Base-by-base conservation (phyloP, 352 stramenopile species). In the Lagenidium giganteum region DNA sequence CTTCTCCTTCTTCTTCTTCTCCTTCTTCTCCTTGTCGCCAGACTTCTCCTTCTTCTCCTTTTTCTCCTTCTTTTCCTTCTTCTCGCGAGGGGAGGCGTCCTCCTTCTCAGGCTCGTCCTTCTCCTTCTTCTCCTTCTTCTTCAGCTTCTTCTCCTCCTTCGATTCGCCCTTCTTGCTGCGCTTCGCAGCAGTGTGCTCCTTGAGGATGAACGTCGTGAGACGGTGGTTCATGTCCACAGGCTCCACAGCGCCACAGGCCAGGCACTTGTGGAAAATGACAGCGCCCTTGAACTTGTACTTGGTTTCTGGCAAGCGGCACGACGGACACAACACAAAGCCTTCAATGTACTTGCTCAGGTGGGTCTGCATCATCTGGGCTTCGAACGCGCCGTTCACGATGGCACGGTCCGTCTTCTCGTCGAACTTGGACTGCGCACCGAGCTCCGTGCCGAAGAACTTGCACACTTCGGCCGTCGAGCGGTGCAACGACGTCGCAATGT, bases 381-480 rank as follows among this genome's bases (percentile, higher is more conserved):
- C 88, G 52, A 97, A 95, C 21, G 93, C 85, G 40, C 95, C 95
- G 67, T 98, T 98, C 32, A 98, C 94, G 43, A 98, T 86, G 7
- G 91, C 88, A 43, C 93, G 86, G 59, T 98, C 86, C 4, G 83
- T 96, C 35, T 96, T 95, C 9, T 91, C 78, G 53, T 93, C 87
- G 67, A 95, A 98, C 38, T 95, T 98, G 41, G 95, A 98, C 71
- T 99, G 96, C 20, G 96, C 94, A 36, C 96, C 96, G 3, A 99
- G 67, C 69, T 99, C 96, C 42, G 65, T 98, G 37, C 96, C 96
- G 55, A 99, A 99, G 67, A 98, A 99, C 80, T 97, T 98, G 88
- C 83, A 98, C 27, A 98, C 93, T 66, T 98, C 95, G n/a, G 82
- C 83, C 9, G 93, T 80, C 26, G 85, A 77, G 36, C 95, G 90